phyloP scores from a whole-genome alignment of 768 basidiomycete genomes.

The Hygrophorus russula region DNA sequence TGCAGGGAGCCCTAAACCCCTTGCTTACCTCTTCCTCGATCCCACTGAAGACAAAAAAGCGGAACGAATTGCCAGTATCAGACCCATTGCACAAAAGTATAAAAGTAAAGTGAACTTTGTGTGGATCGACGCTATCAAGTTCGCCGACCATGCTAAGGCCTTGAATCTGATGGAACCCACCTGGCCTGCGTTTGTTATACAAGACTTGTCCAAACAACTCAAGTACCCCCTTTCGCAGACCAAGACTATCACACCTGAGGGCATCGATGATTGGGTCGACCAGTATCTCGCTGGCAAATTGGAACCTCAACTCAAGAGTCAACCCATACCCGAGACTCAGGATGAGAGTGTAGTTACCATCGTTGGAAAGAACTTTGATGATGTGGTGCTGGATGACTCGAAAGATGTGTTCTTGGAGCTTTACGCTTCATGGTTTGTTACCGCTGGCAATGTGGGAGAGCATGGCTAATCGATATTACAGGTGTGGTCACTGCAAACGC shows the following conservation, averaged over 20 bases:
- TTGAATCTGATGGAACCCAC: constrained; percentile 77
- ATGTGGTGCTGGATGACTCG: constrained; percentile 71
- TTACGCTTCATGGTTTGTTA: constrained; percentile 84
- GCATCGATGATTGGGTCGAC: constrained; percentile 47
- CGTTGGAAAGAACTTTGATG: constrained; percentile 84
- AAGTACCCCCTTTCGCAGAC: constrained; percentile 82
- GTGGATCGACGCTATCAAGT: constrained; percentile 94
- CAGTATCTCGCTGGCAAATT: constrained; percentile 65
- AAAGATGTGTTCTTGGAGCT: constrained; percentile 98
- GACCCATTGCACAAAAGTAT: constrained; percentile 68
- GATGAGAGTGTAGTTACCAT: constrained; percentile 73
- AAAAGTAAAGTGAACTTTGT: constrained; percentile 93
- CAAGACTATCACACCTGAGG: constrained; percentile 45
- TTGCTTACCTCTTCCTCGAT: constrained; percentile 93
- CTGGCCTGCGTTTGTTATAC: constrained; percentile 93
- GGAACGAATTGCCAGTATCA: constrained; percentile 52
- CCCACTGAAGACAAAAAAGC: constrained; percentile 57
- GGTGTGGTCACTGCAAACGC: constrained; percentile 95
- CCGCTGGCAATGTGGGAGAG: background rate
- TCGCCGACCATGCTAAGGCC: constrained; percentile 90
- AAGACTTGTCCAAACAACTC: constrained; percentile 71
- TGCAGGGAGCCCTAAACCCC: constrained; percentile 70
- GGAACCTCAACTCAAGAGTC: constrained; percentile 78
- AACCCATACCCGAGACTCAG: constrained; percentile 76
- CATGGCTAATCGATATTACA: constrained; percentile 14